phyloP scores from a whole-genome alignment of 2,329 filamentous ascomycete genomes.

The Phialophora chinensis region DNA sequence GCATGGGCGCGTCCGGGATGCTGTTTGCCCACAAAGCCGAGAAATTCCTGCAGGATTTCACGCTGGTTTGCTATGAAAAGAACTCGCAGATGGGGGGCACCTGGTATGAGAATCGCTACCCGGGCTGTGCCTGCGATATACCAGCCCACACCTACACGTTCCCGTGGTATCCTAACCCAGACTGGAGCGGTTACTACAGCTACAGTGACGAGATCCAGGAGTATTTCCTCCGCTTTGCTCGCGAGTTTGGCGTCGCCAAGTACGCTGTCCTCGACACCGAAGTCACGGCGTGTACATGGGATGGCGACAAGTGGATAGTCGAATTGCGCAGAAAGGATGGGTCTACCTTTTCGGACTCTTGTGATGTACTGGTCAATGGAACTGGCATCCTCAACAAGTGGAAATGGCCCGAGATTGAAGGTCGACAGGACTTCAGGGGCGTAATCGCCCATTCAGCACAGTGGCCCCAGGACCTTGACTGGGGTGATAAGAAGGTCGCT shows the following conservation, averaged over 20 bases:
- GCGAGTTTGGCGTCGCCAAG: conserved; percentile 34
- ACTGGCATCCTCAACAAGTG: conserved; percentile 35
- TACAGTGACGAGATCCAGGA: conserved; percentile 40
- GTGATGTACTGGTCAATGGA: conserved; percentile 30
- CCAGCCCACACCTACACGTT: conserved; percentile 36
- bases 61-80: conserved; percentile 35
- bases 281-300: conserved; percentile 22
- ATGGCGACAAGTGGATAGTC: conserved; percentile 20
- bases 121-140: conserved; percentile 46
- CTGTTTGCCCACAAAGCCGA: conserved; percentile 30
- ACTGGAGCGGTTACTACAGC: conserved; percentile 40
- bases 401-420: conserved; percentile 48
- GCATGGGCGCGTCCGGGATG: conserved; percentile 32
- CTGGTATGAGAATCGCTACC: conserved; percentile 28
- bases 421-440: conserved; percentile 46
- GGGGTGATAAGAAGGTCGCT: conserved; percentile 37
- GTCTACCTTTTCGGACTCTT: conserved; percentile 19
- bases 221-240: conserved; percentile 40
- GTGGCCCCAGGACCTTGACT: conserved; percentile 43
- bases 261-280: conserved; percentile 24
- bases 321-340: conserved; percentile 10
- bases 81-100: conserved; percentile 28
- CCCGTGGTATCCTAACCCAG: conserved; percentile 36
- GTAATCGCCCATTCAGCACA: conserved; percentile 43
- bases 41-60: conserved; percentile 45